Base-by-base conservation (phyloP, 768 basidiomycete species). In the Sarcodon aspratus region DNA sequence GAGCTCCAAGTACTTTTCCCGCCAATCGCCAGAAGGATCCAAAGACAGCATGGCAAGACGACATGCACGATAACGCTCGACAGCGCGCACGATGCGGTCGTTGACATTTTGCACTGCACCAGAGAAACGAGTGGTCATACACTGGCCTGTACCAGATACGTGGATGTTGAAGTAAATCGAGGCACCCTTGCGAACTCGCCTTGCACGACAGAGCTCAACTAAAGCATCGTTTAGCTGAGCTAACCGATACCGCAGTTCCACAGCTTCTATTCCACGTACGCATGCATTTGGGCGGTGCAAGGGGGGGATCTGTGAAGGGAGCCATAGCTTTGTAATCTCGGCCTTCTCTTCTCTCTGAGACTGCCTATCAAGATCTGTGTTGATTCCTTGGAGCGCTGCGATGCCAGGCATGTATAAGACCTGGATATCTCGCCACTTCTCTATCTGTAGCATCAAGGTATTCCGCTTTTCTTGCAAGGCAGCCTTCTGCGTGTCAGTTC, bases 371-470 rank as follows among this genome's bases (percentile, higher is more conserved):
- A n/a, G n/a, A n/a, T n/a, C n/a, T n/a, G n/a, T n/a, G n/a, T n/a
- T n/a, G n/a, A n/a, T n/a, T n/a, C n/a, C n/a, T 32, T 2, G 46
- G 45, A 9, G 52, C 37, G 4, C 18, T 1, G 48, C n/a, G 4
- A 50, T 44, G 10, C 44, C 7, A 2, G 56, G 54, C 54, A 57
- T 53, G 36, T 57, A 53, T 10, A 55, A 38, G 12, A 47, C 36
- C 33, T 57, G 56, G 1, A 48, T 42, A 1, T 4, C 36, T 5
- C 36, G 38, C 57, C 57, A 58, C 1, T 32, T 6, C 3, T 44
- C 17, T 11, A 58, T 55, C 1, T 50, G 48, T 4, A 33, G 49
- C 1, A 9, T 9, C 0, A 58, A 49, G 0, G 33, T 33, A 15
- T 49, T 52, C 0, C 53, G 44, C 32, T 46, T 40, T 48, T 58